These are phyloP conservation scores for Hymenoscyphus repandus DNA, from an alignment of 2,329 filamentous ascomycete species.

Conservation along the genomic window DNA sequence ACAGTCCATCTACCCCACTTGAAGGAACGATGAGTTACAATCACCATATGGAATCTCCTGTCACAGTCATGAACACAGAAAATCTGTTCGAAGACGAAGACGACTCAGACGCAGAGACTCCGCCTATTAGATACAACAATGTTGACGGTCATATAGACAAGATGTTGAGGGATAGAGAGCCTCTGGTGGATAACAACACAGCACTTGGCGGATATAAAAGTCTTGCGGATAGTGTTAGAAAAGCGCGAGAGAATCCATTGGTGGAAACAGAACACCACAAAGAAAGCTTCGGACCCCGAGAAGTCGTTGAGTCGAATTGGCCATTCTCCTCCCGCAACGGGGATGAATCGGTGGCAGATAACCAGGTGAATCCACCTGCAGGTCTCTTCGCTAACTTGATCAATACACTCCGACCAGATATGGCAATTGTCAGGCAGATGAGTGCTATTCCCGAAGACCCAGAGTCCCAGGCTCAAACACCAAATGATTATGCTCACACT, in stretches of 20 bases:
- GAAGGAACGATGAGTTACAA: background rate
- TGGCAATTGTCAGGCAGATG: conserved; percentile 2
- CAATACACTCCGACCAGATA: conserved; percentile 12
- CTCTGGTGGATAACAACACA: background rate
- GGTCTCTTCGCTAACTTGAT: conserved; percentile 13
- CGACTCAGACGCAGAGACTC: conserved; percentile 4
- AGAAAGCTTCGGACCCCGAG: background rate
- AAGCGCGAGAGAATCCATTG: background rate
- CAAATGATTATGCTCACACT: background rate
- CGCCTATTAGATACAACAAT: background rate
- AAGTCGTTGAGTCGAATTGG: background rate
- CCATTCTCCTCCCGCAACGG: background rate
- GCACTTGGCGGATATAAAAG: background rate
- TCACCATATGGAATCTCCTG: conserved; percentile 8
- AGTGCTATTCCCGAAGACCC: background rate
- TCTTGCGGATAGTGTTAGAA: background rate
- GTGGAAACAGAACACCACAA: background rate
- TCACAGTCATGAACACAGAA: conserved; percentile 10
- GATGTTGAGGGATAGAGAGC: background rate
- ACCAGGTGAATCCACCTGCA: background rate
- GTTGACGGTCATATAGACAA: background rate
- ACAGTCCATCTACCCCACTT: background rate
- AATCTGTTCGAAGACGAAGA: conserved; percentile 11
- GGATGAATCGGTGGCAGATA: background rate
- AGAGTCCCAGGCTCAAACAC: background rate